Base-by-base conservation (phyloP, 2,329 filamentous ascomycete species). In the Tolypocladium sp. region DNA sequence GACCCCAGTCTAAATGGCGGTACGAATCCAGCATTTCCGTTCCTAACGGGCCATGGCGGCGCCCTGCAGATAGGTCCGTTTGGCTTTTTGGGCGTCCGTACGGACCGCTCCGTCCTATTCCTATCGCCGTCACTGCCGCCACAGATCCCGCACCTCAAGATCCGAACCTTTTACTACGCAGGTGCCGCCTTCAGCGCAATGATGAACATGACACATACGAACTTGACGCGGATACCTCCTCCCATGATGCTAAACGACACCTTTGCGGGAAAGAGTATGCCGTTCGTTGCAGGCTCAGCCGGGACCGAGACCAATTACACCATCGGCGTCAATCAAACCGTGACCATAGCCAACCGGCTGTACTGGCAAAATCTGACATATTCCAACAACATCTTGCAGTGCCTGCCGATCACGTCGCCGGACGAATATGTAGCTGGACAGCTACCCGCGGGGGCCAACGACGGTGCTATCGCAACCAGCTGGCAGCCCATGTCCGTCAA, bases 31-130 rank as follows among this genome's bases (percentile, higher is more conserved):
- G 87, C 87, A 0, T 90, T 82, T 65, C 87, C 87, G 0, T 90
- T 90, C 74, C 72, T 90, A 38, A 90, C 87, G 0, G 87, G 87
- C 10, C 83, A 88, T 67, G 88, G 87, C 20, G 87, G 87, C 52
- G 81, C 84, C n/a, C 81, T 88, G 62, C 86, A 89, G 67, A 82
- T 89, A 13, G 80, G 79, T 1, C 75, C 87, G 5, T 88, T 85
- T 63, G 87, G 87, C 0, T 90, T 87, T 65, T 79, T 90, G 2
- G 87, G 87, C 2, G 75, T 89, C 2, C 81, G 84, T 87, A 2
- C 76, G 82, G 53, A 76, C 84, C 2, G 84, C 86, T 58, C 76
- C n/a, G 73, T 84, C 37, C 79, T 88, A 57, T 62, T 63, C 49
- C 74, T 90, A 49, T 80, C 88, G 58, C 87, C 87, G 0, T 82